phyloP scores from a whole-genome alignment of 129 eudicot genomes.

The Dittrichia graveolens region DNA sequence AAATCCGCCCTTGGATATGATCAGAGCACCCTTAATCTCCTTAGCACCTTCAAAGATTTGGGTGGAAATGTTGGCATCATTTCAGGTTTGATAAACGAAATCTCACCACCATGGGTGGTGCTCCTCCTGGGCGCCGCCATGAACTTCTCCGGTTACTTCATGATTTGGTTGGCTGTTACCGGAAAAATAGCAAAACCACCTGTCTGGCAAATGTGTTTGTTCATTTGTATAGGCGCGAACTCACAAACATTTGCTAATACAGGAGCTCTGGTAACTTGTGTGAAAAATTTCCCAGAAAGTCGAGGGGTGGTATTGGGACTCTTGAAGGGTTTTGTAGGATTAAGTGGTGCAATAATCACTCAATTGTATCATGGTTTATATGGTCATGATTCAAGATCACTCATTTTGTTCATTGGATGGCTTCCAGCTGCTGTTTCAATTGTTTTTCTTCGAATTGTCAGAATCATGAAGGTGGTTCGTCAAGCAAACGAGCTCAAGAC shows the following conservation, averaged over 20 bases:
- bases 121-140: conserved; percentile 63
- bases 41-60: conserved; percentile 74
- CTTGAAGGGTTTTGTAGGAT: conserved; percentile 77
- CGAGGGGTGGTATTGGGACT: conserved; percentile 77
- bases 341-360: conserved; percentile 82
- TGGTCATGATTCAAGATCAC: conserved; percentile 47
- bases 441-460: conserved; percentile 50
- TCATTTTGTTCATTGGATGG: conserved; percentile 72
- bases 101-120: conserved; percentile 85
- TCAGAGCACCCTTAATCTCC: conserved; percentile 75
- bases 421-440: conserved; percentile 62
- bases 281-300: conserved; percentile 74
- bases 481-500: conserved; percentile 53
- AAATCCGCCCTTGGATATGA: conserved; percentile 72
- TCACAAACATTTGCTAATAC: conserved; percentile 80
- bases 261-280: conserved; percentile 78
- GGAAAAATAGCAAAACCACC: conserved; percentile 39
- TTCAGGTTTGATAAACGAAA: conserved; percentile 71
- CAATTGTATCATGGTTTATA: conserved; percentile 66
- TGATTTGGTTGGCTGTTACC: conserved; percentile 81
- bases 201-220: conserved; percentile 83
- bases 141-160: conserved; percentile 80
- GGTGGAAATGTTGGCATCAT: conserved; percentile 70
- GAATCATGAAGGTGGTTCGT: conserved; percentile 49
- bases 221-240: conserved; percentile 74